Conservation (phyloP, 805 yeast genomes). For the Saturnispora diversa region DNA sequence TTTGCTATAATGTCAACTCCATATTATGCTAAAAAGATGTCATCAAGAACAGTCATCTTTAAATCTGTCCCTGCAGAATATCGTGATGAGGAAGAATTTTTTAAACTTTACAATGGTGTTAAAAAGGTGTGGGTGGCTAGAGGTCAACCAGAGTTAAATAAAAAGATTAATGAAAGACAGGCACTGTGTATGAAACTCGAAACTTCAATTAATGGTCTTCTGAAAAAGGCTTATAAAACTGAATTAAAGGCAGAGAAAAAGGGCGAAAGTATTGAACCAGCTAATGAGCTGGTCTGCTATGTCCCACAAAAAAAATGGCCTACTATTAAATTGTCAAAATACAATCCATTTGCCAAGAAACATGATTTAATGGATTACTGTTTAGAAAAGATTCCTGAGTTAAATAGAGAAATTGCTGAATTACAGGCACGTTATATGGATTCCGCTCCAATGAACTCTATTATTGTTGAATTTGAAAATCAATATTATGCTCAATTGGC, state of each 20-base stretch:
- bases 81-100: slow-evolving; percentile 63
- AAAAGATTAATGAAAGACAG: slow-evolving; percentile 52
- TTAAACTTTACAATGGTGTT: slow-evolving; percentile 74
- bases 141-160: slow-evolving; percentile 44
- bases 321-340: slow-evolving; percentile 33
- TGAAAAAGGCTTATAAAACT: slow-evolving; percentile 57
- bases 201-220: slow-evolving; percentile 48
- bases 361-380: slow-evolving; percentile 56
- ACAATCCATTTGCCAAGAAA: slow-evolving; percentile 42
- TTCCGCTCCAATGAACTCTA: slow-evolving; percentile 62
- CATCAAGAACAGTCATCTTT: slow-evolving; percentile 76
- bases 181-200: slow-evolving; percentile 57
- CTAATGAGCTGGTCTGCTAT: slow-evolving; percentile 44
- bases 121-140: slow-evolving; percentile 75
- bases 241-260: slow-evolving; percentile 61
- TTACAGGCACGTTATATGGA: slow-evolving; percentile 44
- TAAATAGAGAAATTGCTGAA: slow-evolving; percentile 48
- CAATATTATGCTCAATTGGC: slow-evolving; percentile 74
- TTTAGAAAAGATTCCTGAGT: slow-evolving; percentile 45
- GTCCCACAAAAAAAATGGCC: slow-evolving; percentile 67
- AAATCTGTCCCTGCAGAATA: slow-evolving; percentile 75
- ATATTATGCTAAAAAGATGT: slow-evolving; percentile 59
- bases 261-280: slow-evolving; percentile 37
- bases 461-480: slow-evolving; percentile 69
- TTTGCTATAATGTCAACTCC: slow-evolving; percentile 77